phyloP scores from a whole-genome alignment of 495 filamentous ascomycete genomes.

The Melanomma pulvis-pyrius region DNA sequence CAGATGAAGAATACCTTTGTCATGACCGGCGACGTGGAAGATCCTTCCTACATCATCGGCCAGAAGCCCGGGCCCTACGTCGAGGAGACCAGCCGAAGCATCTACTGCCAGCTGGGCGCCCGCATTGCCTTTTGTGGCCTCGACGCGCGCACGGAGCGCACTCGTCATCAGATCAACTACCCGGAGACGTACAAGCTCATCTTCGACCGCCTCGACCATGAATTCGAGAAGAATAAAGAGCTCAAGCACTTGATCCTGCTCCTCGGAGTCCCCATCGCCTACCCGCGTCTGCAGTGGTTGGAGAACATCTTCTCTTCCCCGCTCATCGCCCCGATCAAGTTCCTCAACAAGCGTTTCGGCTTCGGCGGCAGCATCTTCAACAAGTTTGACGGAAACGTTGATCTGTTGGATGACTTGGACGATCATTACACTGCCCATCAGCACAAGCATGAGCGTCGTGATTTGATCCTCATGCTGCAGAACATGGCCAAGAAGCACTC shows the following conservation, averaged over 20 bases:
- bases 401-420: constrained; percentile 90
- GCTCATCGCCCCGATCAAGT: constrained; percentile 78
- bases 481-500: constrained; percentile 68
- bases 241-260: constrained; percentile 85
- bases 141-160: constrained; percentile 89
- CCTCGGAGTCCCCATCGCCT: constrained; percentile 91
- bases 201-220: constrained; percentile 67
- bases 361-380: constrained; percentile 86
- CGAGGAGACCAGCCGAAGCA: constrained; percentile 73
- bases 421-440: constrained; percentile 93
- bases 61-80: constrained; percentile 76
- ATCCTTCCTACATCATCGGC: constrained; percentile 81
- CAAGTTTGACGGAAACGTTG: constrained; percentile 85
- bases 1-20: constrained; percentile 73
- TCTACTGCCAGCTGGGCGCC: constrained; percentile 83
- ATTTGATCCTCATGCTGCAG: constrained; percentile 74
- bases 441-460: constrained; percentile 84
- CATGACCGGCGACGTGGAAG: constrained; percentile 57
- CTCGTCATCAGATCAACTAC: constrained; percentile 88
- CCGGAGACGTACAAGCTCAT: constrained; percentile 84
- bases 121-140: constrained; percentile 84
- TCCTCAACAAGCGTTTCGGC: constrained; percentile 89
- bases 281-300: constrained; percentile 90
- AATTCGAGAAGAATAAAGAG: constrained; percentile 62
- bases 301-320: constrained; percentile 86